Evolutionary conservation across 352 stramenopile genomes (phyloP).

Genomic region (Pythium phragmiticola): DNA sequence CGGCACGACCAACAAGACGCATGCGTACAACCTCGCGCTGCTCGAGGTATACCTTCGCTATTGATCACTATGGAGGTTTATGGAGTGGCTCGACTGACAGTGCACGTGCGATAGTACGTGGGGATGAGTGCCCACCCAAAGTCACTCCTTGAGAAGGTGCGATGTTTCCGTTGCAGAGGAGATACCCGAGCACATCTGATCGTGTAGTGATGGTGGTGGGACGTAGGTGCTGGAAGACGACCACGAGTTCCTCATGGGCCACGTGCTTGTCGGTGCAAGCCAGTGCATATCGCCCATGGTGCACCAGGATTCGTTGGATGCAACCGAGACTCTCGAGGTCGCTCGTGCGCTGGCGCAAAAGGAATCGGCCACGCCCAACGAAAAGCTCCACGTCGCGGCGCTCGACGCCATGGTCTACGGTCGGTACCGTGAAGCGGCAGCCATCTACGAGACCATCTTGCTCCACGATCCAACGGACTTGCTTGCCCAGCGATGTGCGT

Average conservation of each 20-base stretch:
- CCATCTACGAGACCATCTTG: conserved; percentile 82
- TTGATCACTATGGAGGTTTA: too few relatives aligned
- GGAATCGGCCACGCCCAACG: conserved; percentile 32
- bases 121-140: conserved; percentile 80
- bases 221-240: conserved; percentile 51
- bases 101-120: conserved; percentile 50
- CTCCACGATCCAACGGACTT: conserved; percentile 63
- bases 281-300: conserved; percentile 63
- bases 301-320: conserved; percentile 67
- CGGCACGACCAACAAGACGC: conserved; percentile 57
- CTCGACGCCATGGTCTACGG: conserved; percentile 69
- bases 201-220: neutral
- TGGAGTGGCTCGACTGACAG: neutral
- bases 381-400: conserved; percentile 76
- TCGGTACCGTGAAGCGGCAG: conserved; percentile 61
- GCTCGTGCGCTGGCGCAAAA: conserved; percentile 26
- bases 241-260: conserved; percentile 75
- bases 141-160: conserved; percentile 62
- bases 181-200: neutral
- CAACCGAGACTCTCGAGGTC: conserved; percentile 39
- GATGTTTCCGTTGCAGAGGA: neutral
- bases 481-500: conserved; percentile 73
- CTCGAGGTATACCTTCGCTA: conserved; percentile 43
- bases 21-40: conserved; percentile 69
- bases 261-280: conserved; percentile 77